Base-by-base conservation (phyloP, 2,329 filamentous ascomycete genomes). In the Colletotrichum cuscutae region DNA sequence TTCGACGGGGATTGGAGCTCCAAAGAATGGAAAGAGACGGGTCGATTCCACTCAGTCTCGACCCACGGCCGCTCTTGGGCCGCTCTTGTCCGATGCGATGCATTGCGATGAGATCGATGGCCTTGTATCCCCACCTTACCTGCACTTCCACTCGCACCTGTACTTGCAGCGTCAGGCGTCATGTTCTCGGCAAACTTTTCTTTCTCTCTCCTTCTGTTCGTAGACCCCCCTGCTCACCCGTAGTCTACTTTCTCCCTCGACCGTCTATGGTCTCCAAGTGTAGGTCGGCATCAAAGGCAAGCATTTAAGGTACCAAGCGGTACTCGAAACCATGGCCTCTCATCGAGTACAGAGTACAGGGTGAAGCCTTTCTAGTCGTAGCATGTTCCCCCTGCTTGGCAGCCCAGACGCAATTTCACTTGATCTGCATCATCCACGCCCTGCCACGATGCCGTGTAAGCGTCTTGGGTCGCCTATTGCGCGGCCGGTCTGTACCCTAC, bases 51-150 rank as follows among this genome's bases (percentile, higher is more conserved):
- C 3, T 6, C n/a, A 49, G 24, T 8, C 11, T 46, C 6, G 42
- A 24, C 46, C 54, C 53, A 22, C 61, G 28, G 22, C 56, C 65
- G 56, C 56, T 3, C 46, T 53, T n/a, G 30, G 46, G 26, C 28
- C 28, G 19, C 26, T 8, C 32, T 65, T 22, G 52, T 19, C 24
- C n/a, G 26, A 22, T 57, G 24, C 56, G 37, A 57, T 64, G 53
- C 42, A 24, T 30, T 65, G 19, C 64, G 58, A 56, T 49, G 60
- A 56, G 70, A 72, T 70, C 60, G 56, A 70, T 65, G 32, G 42
- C 15, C 56, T 42, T 19, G 24, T 5, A 24, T 30, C 56, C 53
- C 24, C 52, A 46, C 42, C 42, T 19, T 19, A 46, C 42, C 42
- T 46, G 42, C 42, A 46, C 13, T 19, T 42, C 13, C 19, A 46